These are phyloP conservation scores for Exobasidium rhododendri DNA, from an alignment of 1,284 basidiomycete species.

Conservation along the genomic window DNA sequence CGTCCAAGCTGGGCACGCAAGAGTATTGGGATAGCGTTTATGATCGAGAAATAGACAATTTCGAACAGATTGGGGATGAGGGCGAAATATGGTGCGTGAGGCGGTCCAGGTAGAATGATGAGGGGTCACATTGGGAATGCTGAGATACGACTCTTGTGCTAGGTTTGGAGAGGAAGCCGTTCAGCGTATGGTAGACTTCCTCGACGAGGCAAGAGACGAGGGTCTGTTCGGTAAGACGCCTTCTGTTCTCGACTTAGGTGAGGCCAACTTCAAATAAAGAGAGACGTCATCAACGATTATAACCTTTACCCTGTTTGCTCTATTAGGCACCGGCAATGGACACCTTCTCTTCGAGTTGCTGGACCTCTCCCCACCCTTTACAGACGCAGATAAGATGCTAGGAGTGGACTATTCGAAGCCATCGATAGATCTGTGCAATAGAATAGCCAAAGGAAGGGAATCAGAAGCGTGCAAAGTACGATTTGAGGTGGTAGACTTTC, in stretches of 20 bases:
- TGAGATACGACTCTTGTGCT: too few relatives aligned
- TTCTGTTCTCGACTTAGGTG: constrained; percentile 56
- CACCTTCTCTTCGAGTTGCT: constrained; percentile 70
- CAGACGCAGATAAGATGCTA: constrained; percentile 61
- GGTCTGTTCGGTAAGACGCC: constrained; percentile 7
- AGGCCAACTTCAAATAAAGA: too few relatives aligned
- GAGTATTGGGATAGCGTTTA: constrained; percentile 55
- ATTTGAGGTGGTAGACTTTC: constrained; percentile 52
- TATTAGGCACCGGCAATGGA: constrained; percentile 74
- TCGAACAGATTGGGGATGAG: constrained; percentile 77
- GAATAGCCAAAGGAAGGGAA: constrained; percentile 36
- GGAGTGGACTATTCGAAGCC: constrained; percentile 74
- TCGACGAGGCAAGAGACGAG: constrained; percentile 21
- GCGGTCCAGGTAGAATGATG: too few relatives aligned
- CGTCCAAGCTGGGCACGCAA: constrained; percentile 69
- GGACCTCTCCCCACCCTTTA: constrained; percentile 40
- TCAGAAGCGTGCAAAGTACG: constrained; percentile 37
- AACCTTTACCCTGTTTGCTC: too few relatives aligned
- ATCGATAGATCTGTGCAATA: constrained; percentile 12
- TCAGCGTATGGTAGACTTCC: constrained; percentile 66
- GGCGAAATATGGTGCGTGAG: constrained; percentile 72
- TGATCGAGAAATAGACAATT: constrained; percentile 67
- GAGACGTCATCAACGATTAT: too few relatives aligned
- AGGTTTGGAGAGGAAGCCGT: constrained; percentile 73
- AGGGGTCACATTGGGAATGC: too few relatives aligned